Evolutionary conservation across 768 basidiomycete genomes (phyloP).

Genomic region (Phanerodontia chrysosporium): DNA sequence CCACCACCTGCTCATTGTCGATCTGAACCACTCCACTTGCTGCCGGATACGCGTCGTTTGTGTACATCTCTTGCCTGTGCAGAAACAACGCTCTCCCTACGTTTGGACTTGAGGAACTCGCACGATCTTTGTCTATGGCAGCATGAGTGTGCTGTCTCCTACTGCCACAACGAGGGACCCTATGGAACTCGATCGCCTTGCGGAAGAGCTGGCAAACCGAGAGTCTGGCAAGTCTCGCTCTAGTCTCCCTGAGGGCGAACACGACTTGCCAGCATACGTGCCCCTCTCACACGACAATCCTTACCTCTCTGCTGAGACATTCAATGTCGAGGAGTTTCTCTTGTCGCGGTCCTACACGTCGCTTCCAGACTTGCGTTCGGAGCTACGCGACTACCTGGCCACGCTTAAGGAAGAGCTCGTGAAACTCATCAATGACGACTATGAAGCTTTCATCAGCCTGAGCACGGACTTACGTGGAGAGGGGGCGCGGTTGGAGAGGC

Average conservation of each 20-base stretch:
- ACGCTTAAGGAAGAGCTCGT: slow-evolving; percentile 90
- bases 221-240: slow-evolving; percentile 32
- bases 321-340: slow-evolving; percentile 84
- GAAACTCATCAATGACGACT: slow-evolving; percentile 94
- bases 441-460: slow-evolving; percentile 94
- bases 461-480: slow-evolving; percentile 91
- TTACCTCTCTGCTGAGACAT: slow-evolving; percentile 61
- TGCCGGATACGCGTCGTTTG: too few species aligned
- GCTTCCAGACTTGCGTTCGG: slow-evolving; percentile 80
- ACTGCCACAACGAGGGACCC: slow-evolving; percentile 37
- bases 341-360: slow-evolving; percentile 82
- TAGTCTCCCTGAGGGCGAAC: slow-evolving; percentile 16
- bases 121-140: not conserved
- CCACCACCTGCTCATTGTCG: not conserved
- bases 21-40: too few species aligned
- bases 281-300: slow-evolving; percentile 82
- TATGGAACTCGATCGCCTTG: slow-evolving; percentile 64
- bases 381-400: slow-evolving; percentile 82
- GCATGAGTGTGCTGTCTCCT: not conserved
- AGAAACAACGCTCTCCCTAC: too few species aligned
- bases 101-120: too few species aligned
- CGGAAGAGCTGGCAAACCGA: slow-evolving; percentile 61
- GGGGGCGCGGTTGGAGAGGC: slow-evolving; percentile 59
- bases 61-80: too few species aligned
- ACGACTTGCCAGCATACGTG: slow-evolving; percentile 56